Percentiles rank a stretch among this genome's conserved stretches.
Conservation (phyloP, 2,329 filamentous ascomycete species). For the Sporothrix pseudoabietina region DNA sequence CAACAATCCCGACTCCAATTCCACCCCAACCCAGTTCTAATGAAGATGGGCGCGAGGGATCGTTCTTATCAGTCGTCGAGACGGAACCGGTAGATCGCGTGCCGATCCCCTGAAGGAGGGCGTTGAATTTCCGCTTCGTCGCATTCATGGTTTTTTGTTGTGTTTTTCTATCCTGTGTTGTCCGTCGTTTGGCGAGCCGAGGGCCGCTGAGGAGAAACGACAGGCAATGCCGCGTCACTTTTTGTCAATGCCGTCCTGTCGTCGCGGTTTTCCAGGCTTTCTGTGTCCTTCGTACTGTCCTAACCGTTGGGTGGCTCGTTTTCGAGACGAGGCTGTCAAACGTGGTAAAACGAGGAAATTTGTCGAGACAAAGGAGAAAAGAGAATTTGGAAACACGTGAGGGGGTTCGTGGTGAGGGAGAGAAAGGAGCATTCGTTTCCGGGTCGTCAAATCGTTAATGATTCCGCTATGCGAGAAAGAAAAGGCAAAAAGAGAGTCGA, state of each 20-base stretch:
- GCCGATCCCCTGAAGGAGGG: constrained; percentile 68
- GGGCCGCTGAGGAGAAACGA: background rate
- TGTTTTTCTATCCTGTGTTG: background rate
- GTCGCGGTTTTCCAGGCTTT: background rate
- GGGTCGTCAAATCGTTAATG: constrained; percentile 7
- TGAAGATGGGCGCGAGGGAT: constrained; percentile 21
- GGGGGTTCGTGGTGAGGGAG: background rate
- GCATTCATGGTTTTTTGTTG: constrained; percentile 60
- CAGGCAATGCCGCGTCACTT: constrained; percentile 6
- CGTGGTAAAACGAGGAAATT: background rate
- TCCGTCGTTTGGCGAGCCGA: constrained; percentile 4
- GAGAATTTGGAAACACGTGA: background rate
- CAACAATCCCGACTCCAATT: background rate
- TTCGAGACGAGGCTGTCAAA: background rate
- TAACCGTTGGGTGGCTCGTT: background rate
- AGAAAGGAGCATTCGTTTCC: background rate
- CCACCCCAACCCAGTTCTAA: constrained; percentile 1
- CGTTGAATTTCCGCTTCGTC: constrained; percentile 83
- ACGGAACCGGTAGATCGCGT: constrained; percentile 50
- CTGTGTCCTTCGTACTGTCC: background rate
- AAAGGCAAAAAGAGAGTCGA: background rate
- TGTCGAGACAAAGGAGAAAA: background rate
- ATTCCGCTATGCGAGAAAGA: background rate
- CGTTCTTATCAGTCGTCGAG: constrained; percentile 43
- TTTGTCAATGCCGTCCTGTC: background rate